Evolutionary conservation across 2,329 filamentous ascomycete genomes (phyloP), one percentile per base, ranked within the genome.

Genomic region (Penicillium concentricum): DNA sequence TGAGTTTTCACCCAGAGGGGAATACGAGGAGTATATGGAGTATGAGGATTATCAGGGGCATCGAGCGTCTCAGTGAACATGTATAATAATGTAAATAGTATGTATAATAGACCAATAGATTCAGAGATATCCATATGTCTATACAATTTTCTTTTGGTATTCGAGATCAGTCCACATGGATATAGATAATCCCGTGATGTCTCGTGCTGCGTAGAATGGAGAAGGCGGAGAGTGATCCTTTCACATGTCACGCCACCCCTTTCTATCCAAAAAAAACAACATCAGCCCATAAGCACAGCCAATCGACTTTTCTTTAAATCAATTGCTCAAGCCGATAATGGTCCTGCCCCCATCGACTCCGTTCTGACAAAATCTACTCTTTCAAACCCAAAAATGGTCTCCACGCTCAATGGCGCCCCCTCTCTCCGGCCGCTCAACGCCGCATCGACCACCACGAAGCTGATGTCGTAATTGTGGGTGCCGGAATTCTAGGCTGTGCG

Each of bases 381-480:
- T 50, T 28, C 61, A 67, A n/a, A 51, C 12, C 20, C 24, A 18
- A 51, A 57, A 54, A 72, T 72, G 65, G 61, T 69, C 55, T 59
- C 63, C 48, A 37, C 10, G 20, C 39, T 59, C 42, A 69, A 69
- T 45, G 68, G 64, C 58, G 57, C 57, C 54, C 60, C 30, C 63
- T 65, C 51, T 62, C 61, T 42, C 46, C 66, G 38, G 67, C 68
- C 54, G 77, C 81, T 68, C 68, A 79, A 66, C 77, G 82, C 61
- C 74, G 84, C 64, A 72, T 72, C 43, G 68, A 79, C 39, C 82
- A 86, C 74, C 84, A 87, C 66, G 82, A 87, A 66, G 84, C 82
- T 61, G 94, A 99, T 69, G 87, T 96, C 35, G 90, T 97, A 41
- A 88, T 99, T 51, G 88, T 99, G 37, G 94, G 94, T 63, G 94